phyloP scores from a whole-genome alignment of 345 rosid genomes.

The Nasturtium officinale region DNA sequence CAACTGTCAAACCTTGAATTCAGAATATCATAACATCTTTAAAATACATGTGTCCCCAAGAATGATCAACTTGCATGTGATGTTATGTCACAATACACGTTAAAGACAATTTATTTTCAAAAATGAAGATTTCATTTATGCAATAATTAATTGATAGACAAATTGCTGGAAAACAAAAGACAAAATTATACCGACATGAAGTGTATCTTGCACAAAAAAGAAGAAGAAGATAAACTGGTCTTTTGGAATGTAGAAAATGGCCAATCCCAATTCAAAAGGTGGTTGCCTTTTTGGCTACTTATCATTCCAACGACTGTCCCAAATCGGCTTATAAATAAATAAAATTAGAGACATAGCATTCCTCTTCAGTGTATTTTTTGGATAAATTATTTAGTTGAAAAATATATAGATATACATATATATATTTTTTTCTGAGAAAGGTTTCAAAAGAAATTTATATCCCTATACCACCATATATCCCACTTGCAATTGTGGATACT shows the following conservation, averaged over 20 bases:
- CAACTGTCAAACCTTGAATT: too few species aligned
- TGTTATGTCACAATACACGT: slow-evolving; percentile 5
- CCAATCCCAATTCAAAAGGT: slow-evolving; percentile 28
- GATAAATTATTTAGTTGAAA: not conserved
- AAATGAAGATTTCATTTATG: not conserved
- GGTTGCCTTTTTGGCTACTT: slow-evolving; percentile 12
- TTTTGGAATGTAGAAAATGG: not conserved
- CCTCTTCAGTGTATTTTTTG: not conserved
- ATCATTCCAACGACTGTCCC: slow-evolving; percentile 4
- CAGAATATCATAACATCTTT: not conserved
- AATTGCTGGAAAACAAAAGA: not conserved
- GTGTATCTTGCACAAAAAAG: not conserved
- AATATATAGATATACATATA: too few species aligned
- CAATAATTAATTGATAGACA: not conserved
- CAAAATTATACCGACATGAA: not conserved
- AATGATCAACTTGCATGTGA: not conserved
- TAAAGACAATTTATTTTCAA: not conserved
- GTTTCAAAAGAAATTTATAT: not conserved
- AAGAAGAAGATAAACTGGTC: not conserved
- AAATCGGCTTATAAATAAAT: not conserved
- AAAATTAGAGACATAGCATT: slow-evolving; percentile 1
- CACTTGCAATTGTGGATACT: not conserved
- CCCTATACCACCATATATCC: not conserved
- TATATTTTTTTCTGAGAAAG: not conserved
- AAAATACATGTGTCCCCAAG: not conserved